Evolutionary conservation across 1,139 yeast genomes (phyloP).

Genomic region (Kodamaea ohmeri): DNA sequence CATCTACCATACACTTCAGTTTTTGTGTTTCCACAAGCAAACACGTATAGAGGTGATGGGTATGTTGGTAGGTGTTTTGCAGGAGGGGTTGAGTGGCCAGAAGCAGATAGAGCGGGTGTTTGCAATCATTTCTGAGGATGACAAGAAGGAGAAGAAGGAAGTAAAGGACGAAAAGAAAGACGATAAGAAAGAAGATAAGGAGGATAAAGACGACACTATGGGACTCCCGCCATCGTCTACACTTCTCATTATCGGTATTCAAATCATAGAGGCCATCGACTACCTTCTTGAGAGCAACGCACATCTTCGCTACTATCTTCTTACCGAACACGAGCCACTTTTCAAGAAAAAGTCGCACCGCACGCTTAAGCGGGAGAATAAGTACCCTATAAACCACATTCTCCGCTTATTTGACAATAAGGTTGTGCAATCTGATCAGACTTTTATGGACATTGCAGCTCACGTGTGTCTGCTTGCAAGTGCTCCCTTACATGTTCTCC

Average conservation of each 20-base stretch:
- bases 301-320: conserved; percentile 70
- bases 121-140: conserved; percentile 43
- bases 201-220: not conserved
- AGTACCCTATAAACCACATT: conserved; percentile 71
- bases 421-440: conserved; percentile 66
- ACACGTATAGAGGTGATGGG: conserved; percentile 77
- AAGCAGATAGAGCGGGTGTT: conserved; percentile 66
- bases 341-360: conserved; percentile 46
- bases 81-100: conserved; percentile 68
- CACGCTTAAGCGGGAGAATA: conserved; percentile 47
- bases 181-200: not conserved
- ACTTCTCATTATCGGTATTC: conserved; percentile 70
- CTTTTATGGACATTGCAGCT: conserved; percentile 74
- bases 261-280: conserved; percentile 72
- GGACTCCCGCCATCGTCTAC: conserved; percentile 56
- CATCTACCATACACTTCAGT: conserved; percentile 64
- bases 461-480: conserved; percentile 75
- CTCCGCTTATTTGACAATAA: conserved; percentile 61
- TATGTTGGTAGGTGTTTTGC: conserved; percentile 62
- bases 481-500: conserved; percentile 47
- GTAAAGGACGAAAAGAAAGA: not conserved
- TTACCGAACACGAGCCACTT: conserved; percentile 76
- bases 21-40: conserved; percentile 73
- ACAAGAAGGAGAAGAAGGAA: conserved; percentile 10
- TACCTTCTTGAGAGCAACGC: conserved; percentile 67